phyloP scores from a whole-genome alignment of 306 rosid genomes.

The Rosa rugosa region DNA sequence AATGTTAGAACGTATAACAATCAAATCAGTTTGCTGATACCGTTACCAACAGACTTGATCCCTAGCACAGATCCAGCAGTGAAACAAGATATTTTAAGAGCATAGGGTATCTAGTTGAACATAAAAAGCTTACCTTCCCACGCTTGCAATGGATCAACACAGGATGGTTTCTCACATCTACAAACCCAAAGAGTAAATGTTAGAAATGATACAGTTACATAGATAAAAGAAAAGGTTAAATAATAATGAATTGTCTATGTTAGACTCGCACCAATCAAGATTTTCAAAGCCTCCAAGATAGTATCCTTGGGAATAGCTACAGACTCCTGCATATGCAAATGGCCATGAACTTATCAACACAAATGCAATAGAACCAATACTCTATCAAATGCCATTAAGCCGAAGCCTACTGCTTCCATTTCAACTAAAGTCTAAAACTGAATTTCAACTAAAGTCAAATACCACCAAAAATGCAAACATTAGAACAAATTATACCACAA shows the following conservation, averaged over 20 bases:
- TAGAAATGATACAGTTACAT: neutral
- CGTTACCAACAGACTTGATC: neutral
- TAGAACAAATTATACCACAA: neutral
- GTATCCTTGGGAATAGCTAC: constrained; percentile 47
- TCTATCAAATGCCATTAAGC: neutral
- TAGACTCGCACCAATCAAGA: constrained; percentile 58
- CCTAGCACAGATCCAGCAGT: neutral
- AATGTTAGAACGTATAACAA: neutral
- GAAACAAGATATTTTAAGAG: neutral
- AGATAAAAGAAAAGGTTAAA: neutral
- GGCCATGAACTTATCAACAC: constrained; percentile 6
- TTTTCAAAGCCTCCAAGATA: constrained; percentile 71
- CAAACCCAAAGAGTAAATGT: constrained; percentile 8
- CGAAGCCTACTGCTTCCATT: neutral
- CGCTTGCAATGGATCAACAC: constrained; percentile 68
- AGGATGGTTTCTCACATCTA: constrained; percentile 66
- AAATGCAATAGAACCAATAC: neutral
- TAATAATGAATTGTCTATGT: neutral
- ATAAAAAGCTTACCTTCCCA: constrained; percentile 44
- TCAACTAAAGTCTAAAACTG: neutral
- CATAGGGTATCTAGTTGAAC: neutral
- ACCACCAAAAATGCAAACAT: constrained; percentile 1
- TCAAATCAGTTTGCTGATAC: neutral
- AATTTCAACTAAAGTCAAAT: neutral
- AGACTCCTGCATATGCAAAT: constrained; percentile 54